Evolutionary conservation across 257 asterid species (phyloP).

Genomic region (Galeopsis tetrahit): DNA sequence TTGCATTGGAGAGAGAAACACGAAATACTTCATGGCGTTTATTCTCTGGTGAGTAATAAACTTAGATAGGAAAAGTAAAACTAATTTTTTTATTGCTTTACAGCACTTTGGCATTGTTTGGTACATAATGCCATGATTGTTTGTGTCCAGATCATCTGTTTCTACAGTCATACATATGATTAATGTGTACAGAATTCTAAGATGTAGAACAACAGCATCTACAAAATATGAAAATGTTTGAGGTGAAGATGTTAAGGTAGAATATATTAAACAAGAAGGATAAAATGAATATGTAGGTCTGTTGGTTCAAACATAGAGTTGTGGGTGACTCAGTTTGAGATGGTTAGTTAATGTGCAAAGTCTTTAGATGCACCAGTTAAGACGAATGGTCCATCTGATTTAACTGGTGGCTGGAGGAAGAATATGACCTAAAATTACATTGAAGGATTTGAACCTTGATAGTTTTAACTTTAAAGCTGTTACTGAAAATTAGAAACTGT

Average conservation of each 20-base stretch:
- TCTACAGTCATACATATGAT: conserved; percentile 5
- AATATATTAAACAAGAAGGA: neutral
- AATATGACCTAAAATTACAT: conserved; percentile 15
- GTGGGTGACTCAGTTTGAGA: too few species aligned
- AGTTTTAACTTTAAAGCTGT: conserved; percentile 16
- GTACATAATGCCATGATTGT: conserved; percentile 20
- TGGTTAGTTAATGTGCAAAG: neutral
- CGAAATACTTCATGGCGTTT: conserved; percentile 94
- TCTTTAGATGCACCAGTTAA: conserved; percentile 11
- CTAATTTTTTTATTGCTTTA: conserved; percentile 17
- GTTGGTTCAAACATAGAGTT: too few species aligned
- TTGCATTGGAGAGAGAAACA: conserved; percentile 97
- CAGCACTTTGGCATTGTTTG: conserved; percentile 5
- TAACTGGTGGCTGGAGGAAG: conserved; percentile 12
- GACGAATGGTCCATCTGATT: conserved; percentile 3
- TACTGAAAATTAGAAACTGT: conserved; percentile 11
- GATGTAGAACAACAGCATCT: neutral
- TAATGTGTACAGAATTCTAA: neutral
- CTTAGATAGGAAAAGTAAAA: conserved; percentile 21
- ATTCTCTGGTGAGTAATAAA: conserved; percentile 80
- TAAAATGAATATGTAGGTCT: too few species aligned
- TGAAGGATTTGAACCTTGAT: neutral
- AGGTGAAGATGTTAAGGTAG: neutral
- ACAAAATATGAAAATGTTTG: neutral
- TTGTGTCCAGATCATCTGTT: conserved; percentile 18